Evolutionary conservation across 2,329 filamentous ascomycete species (phyloP), one percentile per base, ranked within the genome.

Genomic region (Ophiostoma tasmaniense): DNA sequence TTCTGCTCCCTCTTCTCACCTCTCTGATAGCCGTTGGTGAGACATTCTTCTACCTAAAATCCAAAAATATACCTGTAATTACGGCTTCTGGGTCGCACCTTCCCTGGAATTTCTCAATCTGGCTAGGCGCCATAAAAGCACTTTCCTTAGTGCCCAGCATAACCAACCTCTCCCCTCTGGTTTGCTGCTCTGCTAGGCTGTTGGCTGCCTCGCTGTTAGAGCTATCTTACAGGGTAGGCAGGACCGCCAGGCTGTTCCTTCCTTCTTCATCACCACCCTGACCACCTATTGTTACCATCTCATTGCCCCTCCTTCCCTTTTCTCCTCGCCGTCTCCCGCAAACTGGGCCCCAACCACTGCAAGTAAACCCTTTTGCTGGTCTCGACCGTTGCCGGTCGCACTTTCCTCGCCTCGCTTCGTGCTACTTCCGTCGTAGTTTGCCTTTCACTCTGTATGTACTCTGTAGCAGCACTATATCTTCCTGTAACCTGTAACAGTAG

Each of bases 231-330:
- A 39, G 37, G 13, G 37, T 14, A 45, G 42, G 17, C 33, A 33
- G 8, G 33, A 33, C 42, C 20, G 42, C 50, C 50, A 55, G 50
- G 50, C 50, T 14, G 50, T 22, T 55, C 50, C 50, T 52, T 25
- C 45, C 45, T 50, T 55, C 50, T 55, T 55, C 50, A 28, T 28
- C 50, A 55, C 17, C 45, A 20, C 45, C 45, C 45, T 50, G 37
- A 39, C 37, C 37, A 50, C 45, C 45, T 50, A 22, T 39, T 39
- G 13, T 50, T 50, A 50, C 42, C 22, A 59, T 25, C 30, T 37
- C 61, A 33, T 22, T 64, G 61, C 61, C 61, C 61, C 61, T 64
- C 61, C 61, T 64, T 64, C 61, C 55, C 61, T 22, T 35, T 61
- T 37, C 30, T 62, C 59, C 20, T 22, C 20, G 17, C 42, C 3